These are phyloP conservation scores for Pugionium cornutum DNA, from an alignment of 345 rosid genomes.

Conservation along the genomic window DNA sequence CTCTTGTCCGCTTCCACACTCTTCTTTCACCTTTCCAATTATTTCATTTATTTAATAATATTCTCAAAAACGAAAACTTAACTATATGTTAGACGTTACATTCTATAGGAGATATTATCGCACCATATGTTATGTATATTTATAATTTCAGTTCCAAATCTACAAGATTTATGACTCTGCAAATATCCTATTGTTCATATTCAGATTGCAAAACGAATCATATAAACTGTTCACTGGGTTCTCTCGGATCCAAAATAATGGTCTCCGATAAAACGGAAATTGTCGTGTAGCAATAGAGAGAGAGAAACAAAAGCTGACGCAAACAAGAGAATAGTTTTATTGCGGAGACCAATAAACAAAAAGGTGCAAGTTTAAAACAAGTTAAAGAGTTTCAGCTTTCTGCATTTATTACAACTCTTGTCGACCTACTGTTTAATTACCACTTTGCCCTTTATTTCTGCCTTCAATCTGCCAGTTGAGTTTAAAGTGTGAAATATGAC, in stretches of 20 bases:
- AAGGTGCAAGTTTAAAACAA: constrained; percentile 27
- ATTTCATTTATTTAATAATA: neutral
- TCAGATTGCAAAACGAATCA: constrained; percentile 9
- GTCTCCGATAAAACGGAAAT: constrained; percentile 11
- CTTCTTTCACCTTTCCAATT: constrained; percentile 30
- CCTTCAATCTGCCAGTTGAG: neutral
- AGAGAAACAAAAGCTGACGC: constrained; percentile 41
- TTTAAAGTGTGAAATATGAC: no score
- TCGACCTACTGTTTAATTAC: constrained; percentile 32
- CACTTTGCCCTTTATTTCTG: constrained; percentile 19
- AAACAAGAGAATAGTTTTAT: constrained; percentile 43
- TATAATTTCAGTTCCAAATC: constrained; percentile 2
- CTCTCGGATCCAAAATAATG: constrained; percentile 20
- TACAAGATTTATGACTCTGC: neutral
- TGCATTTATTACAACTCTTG: constrained; percentile 55
- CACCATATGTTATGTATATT: neutral
- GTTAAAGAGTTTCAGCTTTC: constrained; percentile 53
- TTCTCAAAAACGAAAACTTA: neutral
- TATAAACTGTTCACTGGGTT: constrained; percentile 4
- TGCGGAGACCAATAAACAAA: constrained; percentile 38
- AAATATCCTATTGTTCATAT: neutral
- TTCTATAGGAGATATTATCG: neutral
- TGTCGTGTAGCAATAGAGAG: constrained; percentile 40
- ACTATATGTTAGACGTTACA: neutral
- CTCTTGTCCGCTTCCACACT: constrained; percentile 31